These are phyloP conservation scores for Paecilomyces formosus DNA, from an alignment of 2,329 filamentous ascomycete genomes.

Conservation along the genomic window DNA sequence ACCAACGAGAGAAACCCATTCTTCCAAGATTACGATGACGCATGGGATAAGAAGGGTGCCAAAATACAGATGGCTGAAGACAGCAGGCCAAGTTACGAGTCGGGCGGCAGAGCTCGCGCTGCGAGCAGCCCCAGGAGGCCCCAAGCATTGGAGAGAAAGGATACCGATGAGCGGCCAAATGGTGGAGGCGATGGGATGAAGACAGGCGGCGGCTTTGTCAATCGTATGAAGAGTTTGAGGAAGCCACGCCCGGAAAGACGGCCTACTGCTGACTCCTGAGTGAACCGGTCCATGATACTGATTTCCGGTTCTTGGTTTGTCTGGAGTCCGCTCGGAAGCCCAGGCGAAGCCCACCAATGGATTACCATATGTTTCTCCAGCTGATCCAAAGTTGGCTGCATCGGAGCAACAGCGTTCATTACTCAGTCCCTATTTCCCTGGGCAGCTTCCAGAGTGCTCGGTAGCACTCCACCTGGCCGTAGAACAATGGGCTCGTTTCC, in stretches of 20 bases:
- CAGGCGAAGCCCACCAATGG: not conserved
- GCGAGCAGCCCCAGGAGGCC: constrained; percentile 54
- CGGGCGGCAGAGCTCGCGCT: constrained; percentile 33
- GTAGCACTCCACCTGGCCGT: not conserved
- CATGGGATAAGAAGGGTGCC: constrained; percentile 57
- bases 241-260: constrained; percentile 39
- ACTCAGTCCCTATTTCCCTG: not conserved
- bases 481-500: not conserved
- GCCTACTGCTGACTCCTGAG: not conserved
- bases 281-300: not conserved
- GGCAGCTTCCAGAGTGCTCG: not conserved
- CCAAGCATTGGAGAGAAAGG: constrained; percentile 53
- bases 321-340: not conserved
- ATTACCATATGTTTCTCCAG: not conserved
- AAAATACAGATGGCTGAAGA: constrained; percentile 48
- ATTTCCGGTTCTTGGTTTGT: not conserved
- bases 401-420: not conserved
- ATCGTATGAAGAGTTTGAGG: constrained; percentile 73
- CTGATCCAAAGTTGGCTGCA: not conserved
- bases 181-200: constrained; percentile 38
- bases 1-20: constrained; percentile 64
- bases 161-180: constrained; percentile 48
- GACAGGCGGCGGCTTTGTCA: constrained; percentile 59
- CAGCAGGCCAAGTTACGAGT: constrained; percentile 18
- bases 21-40: constrained; percentile 68